These are phyloP conservation scores for Solanum aculeatissimum DNA, from an alignment of 305 asterid genomes.

Conservation along the genomic window DNA sequence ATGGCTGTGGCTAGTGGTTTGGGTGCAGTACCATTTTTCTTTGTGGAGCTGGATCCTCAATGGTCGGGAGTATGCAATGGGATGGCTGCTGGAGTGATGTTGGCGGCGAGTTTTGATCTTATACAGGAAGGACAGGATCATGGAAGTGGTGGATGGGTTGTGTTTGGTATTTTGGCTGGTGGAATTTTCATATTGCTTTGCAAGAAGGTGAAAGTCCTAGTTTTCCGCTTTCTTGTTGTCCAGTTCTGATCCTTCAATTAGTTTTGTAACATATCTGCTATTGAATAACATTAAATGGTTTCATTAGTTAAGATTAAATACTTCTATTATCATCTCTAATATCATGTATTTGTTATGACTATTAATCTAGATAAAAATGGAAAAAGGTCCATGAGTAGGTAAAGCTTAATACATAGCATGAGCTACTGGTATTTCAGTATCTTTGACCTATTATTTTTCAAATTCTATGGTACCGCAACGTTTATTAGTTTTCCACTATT, in stretches of 20 bases:
- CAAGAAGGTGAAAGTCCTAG: slow-evolving; percentile 42
- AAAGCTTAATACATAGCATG: background rate
- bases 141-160: slow-evolving; percentile 96
- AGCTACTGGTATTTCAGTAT: background rate
- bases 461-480: background rate
- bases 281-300: background rate
- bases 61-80: slow-evolving; percentile 99
- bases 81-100: slow-evolving; percentile 97
- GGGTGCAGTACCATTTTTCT: slow-evolving; percentile 93
- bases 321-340: background rate
- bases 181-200: slow-evolving; percentile 86
- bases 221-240: background rate
- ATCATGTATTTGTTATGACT: background rate
- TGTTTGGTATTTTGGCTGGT: slow-evolving; percentile 77
- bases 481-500: background rate
- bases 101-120: slow-evolving; percentile 98
- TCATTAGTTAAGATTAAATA: background rate
- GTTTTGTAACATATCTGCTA: background rate
- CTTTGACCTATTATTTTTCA: background rate
- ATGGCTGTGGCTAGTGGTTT: slow-evolving; percentile 99
- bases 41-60: slow-evolving; percentile 89
- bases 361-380: background rate
- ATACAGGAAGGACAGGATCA: slow-evolving; percentile 94
- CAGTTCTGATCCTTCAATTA: background rate
- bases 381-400: background rate